Evolutionary conservation across 2,329 filamentous ascomycete species (phyloP).

Genomic region (Beauveria bassiana): DNA sequence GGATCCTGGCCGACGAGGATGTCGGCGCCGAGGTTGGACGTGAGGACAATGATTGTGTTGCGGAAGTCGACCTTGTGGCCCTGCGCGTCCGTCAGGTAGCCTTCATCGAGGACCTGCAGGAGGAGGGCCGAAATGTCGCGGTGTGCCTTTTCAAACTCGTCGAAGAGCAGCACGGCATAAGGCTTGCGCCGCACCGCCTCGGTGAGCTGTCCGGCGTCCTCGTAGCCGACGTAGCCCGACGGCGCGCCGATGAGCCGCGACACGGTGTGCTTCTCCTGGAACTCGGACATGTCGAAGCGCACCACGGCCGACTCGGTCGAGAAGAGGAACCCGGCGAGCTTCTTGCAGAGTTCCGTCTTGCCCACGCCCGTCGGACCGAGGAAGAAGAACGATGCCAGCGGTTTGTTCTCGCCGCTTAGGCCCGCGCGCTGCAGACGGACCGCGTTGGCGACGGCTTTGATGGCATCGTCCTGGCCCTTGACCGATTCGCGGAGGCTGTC

Average conservation of each 20-base stretch:
- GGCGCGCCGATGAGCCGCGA: constrained; percentile 87
- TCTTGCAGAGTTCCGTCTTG: constrained; percentile 96
- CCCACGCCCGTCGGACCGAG: constrained; percentile 92
- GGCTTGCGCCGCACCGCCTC: constrained; percentile 93
- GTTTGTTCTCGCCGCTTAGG: constrained; percentile 82
- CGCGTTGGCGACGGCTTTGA: constrained; percentile 84
- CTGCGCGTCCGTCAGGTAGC: constrained; percentile 89
- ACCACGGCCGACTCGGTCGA: constrained; percentile 86
- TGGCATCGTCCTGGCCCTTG: constrained; percentile 87
- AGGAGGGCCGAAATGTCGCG: constrained; percentile 88
- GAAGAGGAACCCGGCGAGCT: constrained; percentile 87
- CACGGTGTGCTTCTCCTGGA: constrained; percentile 94
- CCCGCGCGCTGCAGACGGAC: constrained; percentile 91
- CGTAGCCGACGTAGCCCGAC: constrained; percentile 92
- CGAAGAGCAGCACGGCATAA: constrained; percentile 88
- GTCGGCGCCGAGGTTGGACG: constrained; percentile 88
- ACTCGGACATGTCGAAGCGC: constrained; percentile 96
- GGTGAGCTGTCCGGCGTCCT: constrained; percentile 91
- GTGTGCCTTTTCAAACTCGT: constrained; percentile 97
- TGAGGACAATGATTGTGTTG: constrained; percentile 94
- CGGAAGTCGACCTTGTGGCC: constrained; percentile 95
- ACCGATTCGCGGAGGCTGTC: constrained; percentile 76
- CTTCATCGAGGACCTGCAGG: constrained; percentile 91
- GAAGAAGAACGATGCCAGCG: constrained; percentile 95
- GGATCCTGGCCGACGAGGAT: constrained; percentile 74